Conservation (phyloP, 1,139 yeast genomes). For the Pichia sp. region DNA sequence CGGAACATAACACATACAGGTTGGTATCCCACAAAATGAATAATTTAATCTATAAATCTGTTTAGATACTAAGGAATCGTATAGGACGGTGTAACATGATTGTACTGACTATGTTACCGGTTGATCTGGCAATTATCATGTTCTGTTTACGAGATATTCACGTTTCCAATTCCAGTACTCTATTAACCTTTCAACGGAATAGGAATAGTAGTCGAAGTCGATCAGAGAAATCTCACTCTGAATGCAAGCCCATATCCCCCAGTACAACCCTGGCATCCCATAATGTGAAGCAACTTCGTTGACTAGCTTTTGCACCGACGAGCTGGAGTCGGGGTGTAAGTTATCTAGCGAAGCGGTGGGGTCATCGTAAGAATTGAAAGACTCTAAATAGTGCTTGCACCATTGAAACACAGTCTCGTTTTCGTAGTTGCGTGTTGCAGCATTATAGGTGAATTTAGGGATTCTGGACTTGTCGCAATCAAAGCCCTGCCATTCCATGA, state of each 20-base stretch:
- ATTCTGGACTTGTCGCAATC: conserved; percentile 57
- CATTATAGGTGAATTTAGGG: conserved; percentile 37
- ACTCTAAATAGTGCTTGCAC: conserved; percentile 36
- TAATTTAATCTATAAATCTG: no score
- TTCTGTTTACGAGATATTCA: conserved; percentile 13
- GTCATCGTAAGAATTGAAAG: conserved; percentile 4
- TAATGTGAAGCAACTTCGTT: conserved; percentile 53
- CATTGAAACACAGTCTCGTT: conserved; percentile 37
- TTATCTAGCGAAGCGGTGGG: background rate
- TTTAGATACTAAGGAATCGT: no score
- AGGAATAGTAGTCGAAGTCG: conserved; percentile 63
- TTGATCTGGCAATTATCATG: no score
- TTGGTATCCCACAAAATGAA: no score
- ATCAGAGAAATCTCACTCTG: conserved; percentile 64
- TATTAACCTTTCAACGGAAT: conserved; percentile 49
- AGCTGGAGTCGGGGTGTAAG: conserved; percentile 6
- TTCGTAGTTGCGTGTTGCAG: conserved; percentile 6
- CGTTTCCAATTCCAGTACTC: conserved; percentile 70
- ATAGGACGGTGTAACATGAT: no score
- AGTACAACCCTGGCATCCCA: conserved; percentile 77
- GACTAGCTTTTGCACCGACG: conserved; percentile 33
- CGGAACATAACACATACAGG: no score
- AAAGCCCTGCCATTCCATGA: conserved; percentile 85
- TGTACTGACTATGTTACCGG: no score
- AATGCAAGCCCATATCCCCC: conserved; percentile 83